These are phyloP conservation scores for Monascus purpureus DNA, from an alignment of 495 filamentous ascomycete species.

Conservation along the genomic window DNA sequence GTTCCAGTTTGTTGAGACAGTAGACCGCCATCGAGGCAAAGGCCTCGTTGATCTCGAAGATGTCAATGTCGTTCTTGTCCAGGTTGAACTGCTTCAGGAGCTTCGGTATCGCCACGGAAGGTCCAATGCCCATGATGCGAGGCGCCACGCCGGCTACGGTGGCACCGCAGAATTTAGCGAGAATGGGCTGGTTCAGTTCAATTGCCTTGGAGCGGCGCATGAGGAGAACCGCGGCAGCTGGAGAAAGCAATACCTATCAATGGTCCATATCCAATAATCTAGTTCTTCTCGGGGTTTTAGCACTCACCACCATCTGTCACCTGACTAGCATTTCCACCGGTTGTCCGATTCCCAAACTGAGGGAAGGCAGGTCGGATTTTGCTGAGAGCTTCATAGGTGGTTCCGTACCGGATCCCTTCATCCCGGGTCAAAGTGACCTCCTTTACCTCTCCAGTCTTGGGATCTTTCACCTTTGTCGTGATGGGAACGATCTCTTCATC, in stretches of 20 bases:
- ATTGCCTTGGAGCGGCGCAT: conserved; percentile 89
- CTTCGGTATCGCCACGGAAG: conserved; percentile 89
- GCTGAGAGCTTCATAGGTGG: conserved; percentile 61
- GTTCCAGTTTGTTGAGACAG: conserved; percentile 60
- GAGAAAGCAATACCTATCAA: not conserved
- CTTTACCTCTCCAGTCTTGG: conserved; percentile 63
- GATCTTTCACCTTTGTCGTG: conserved; percentile 64
- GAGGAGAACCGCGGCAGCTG: conserved; percentile 62
- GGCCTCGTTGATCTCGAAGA: conserved; percentile 93
- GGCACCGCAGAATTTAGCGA: conserved; percentile 87
- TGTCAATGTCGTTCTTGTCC: conserved; percentile 67
- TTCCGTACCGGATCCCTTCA: conserved; percentile 81
- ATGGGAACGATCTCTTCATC: conserved; percentile 93
- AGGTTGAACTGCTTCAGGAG: conserved; percentile 69
- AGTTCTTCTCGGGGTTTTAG: too few relatives aligned
- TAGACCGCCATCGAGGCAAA: conserved; percentile 97
- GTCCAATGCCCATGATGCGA: conserved; percentile 94
- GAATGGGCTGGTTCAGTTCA: conserved; percentile 76
- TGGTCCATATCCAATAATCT: too few relatives aligned
- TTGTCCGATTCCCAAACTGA: conserved; percentile 72
- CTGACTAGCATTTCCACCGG: conserved; percentile 91
- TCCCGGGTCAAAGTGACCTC: conserved; percentile 68
- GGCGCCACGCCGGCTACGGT: conserved; percentile 84
- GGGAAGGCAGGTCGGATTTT: conserved; percentile 92
- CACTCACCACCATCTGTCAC: conserved; percentile 72